Percentiles rank a stretch among this genome's conserved stretches.
Conservation (phyloP, 345 rosid species). For the Citrus unshiu region DNA sequence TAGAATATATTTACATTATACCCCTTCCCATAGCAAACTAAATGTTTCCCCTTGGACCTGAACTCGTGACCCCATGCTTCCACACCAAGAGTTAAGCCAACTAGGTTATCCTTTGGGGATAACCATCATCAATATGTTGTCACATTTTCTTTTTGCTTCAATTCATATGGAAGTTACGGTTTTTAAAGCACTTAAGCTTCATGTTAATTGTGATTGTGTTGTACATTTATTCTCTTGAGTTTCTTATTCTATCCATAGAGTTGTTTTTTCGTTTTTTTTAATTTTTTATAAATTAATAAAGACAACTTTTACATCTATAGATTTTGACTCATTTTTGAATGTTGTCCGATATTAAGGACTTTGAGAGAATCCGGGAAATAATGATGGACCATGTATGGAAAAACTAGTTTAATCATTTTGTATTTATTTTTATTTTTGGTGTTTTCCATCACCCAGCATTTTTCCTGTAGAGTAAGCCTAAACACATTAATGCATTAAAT, state of each 20-base stretch:
- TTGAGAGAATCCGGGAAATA: neutral
- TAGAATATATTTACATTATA: neutral
- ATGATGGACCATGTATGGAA: conserved; percentile 7
- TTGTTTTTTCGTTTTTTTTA: too few relatives aligned
- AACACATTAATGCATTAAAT: neutral
- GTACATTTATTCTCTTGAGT: neutral
- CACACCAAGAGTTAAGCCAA: too few relatives aligned
- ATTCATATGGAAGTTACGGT: neutral
- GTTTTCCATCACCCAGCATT: conserved; percentile 3
- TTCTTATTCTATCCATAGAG: neutral
- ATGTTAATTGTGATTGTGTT: neutral
- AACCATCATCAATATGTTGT: neutral
- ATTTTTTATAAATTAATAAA: neutral
- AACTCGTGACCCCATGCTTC: too few relatives aligned
- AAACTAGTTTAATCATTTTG: neutral
- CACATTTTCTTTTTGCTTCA: neutral
- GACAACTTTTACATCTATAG: neutral
- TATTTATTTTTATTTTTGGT: neutral
- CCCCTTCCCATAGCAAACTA: too few relatives aligned
- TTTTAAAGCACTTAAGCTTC: conserved; percentile 4
- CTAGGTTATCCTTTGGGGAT: too few relatives aligned
- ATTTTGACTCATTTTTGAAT: neutral
- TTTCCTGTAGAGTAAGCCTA: conserved; percentile 3
- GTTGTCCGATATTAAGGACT: neutral
- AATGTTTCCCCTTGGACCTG: too few relatives aligned